Evolutionary conservation across 306 rosid genomes (phyloP).

Genomic region (Heteromeles arbutifolia): DNA sequence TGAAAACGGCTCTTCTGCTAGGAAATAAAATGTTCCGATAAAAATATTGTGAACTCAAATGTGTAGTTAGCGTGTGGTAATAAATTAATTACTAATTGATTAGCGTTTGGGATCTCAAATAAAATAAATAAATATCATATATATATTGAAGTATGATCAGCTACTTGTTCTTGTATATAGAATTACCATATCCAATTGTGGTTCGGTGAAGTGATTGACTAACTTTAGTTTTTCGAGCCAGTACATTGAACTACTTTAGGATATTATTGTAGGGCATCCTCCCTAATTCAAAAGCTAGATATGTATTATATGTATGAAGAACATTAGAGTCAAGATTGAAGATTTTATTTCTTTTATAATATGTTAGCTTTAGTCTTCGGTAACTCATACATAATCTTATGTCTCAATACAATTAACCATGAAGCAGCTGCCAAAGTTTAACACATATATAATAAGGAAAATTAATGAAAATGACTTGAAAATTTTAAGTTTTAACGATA

Average conservation of each 20-base stretch:
- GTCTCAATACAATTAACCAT: constrained; percentile 34
- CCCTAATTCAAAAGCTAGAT: constrained; percentile 5
- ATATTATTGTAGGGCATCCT: not conserved
- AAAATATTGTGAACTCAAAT: not conserved
- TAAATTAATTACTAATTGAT: not conserved
- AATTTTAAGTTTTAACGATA: too few relatives aligned
- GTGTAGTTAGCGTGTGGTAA: not conserved
- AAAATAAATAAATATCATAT: too few relatives aligned
- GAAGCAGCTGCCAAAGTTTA: not conserved
- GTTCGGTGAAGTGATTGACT: not conserved
- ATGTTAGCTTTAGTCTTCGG: not conserved
- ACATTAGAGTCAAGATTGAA: constrained; percentile 3
- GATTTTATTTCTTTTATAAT: not conserved
- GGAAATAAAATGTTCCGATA: too few relatives aligned
- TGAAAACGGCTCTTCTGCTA: too few relatives aligned
- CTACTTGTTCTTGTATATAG: not conserved
- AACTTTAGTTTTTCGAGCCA: not conserved
- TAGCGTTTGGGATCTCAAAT: not conserved
- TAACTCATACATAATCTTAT: not conserved
- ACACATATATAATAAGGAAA: not conserved
- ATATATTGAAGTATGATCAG: not conserved
- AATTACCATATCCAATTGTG: not conserved
- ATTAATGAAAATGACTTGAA: too few relatives aligned
- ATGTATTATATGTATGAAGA: not conserved
- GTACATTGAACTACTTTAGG: not conserved